Conservation (phyloP, 2,329 filamentous ascomycete genomes). For the Fusarium sp. region DNA sequence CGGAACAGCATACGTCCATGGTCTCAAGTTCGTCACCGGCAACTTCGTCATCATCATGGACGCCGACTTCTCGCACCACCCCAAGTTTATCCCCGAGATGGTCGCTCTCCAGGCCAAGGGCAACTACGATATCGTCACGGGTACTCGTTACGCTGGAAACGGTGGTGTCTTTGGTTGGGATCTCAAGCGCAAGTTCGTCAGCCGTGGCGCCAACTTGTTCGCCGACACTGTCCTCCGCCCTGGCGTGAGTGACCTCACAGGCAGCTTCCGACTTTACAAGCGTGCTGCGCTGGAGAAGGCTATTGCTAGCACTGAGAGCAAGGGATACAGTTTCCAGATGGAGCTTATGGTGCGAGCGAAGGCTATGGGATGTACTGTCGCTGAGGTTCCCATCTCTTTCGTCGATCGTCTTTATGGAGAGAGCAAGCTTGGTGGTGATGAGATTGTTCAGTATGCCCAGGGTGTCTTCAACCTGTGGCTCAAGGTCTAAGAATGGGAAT, state of each 20-base stretch:
- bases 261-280: constrained; percentile 95
- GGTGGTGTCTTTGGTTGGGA: constrained; percentile 98
- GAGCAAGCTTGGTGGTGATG: constrained; percentile 91
- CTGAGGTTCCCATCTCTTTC: constrained; percentile 95
- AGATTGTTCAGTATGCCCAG: constrained; percentile 97
- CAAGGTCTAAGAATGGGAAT: constrained; percentile 66
- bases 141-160: constrained; percentile 89
- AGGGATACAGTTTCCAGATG: constrained; percentile 99
- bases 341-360: constrained; percentile 99
- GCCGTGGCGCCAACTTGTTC: constrained; percentile 90
- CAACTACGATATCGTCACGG: constrained; percentile 96
- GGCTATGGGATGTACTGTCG: constrained; percentile 92
- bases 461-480: constrained; percentile 81
- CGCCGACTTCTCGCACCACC: constrained; percentile 98
- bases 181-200: constrained; percentile 86
- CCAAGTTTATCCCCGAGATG: constrained; percentile 98
- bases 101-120: constrained; percentile 79
- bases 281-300: constrained; percentile 88
- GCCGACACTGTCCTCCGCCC: constrained; percentile 93
- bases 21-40: constrained; percentile 86
- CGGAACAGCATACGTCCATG: constrained; percentile 95
- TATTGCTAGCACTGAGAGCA: constrained; percentile 89
- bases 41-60: constrained; percentile 99
- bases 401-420: constrained; percentile 96
- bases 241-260: constrained; percentile 94